Conservation (phyloP, 805 yeast genomes). For the Wickerhamiella cacticola region DNA sequence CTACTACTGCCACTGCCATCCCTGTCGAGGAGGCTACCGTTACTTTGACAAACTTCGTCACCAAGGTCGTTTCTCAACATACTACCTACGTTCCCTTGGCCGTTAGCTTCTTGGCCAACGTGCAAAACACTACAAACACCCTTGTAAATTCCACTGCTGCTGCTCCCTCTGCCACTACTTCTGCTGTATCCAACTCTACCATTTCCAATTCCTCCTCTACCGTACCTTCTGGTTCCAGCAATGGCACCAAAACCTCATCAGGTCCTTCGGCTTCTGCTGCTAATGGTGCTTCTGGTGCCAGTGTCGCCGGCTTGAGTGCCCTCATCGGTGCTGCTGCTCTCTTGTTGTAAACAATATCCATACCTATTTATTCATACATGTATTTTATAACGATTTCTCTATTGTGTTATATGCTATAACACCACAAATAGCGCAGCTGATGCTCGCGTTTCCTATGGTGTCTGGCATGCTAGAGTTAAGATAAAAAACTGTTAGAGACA, state of each 20-base stretch:
- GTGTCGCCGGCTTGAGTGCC: constrained; percentile 8
- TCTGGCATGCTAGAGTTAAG: too few relatives aligned
- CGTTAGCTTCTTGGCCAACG: constrained; percentile 1
- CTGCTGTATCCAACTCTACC: neutral
- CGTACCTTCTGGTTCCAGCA: neutral
- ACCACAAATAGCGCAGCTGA: too few relatives aligned
- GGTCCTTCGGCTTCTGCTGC: neutral
- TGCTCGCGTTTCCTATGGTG: too few relatives aligned
- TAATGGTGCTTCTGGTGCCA: constrained; percentile 7
- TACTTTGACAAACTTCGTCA: constrained; percentile 5
- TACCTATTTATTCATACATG: neutral
- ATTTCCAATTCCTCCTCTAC: neutral
- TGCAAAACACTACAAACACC: neutral
- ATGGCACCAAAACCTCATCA: too few relatives aligned
- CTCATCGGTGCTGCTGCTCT: constrained; percentile 8
- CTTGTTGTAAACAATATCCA: neutral
- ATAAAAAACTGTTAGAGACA: too few relatives aligned
- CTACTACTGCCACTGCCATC: neutral
- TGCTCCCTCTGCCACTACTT: neutral
- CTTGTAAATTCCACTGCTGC: neutral
- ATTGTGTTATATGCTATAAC: too few relatives aligned
- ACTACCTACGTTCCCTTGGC: constrained; percentile 10
- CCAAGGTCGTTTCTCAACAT: constrained; percentile 5
- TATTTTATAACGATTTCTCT: neutral
- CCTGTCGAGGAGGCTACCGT: constrained; percentile 6